phyloP scores from a whole-genome alignment of 805 yeast genomes.

The Ogataea pilisensis region DNA sequence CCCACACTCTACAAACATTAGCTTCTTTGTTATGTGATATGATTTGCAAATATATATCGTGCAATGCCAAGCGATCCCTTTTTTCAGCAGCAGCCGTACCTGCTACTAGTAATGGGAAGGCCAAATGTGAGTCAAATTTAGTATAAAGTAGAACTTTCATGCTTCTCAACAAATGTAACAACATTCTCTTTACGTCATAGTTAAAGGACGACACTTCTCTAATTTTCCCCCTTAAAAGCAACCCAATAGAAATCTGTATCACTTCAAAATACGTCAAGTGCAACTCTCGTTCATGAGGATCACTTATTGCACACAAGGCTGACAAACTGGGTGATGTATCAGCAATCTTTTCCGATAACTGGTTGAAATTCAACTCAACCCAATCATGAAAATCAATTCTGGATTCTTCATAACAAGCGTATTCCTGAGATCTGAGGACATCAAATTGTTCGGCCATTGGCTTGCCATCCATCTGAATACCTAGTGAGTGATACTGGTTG shows the following conservation, averaged over 20 bases:
- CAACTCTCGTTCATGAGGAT: constrained; percentile 8
- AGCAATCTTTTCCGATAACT: constrained; percentile 10
- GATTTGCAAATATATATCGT: constrained; percentile 13
- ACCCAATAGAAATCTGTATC: constrained; percentile 15
- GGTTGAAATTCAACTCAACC: constrained; percentile 16
- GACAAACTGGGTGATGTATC: constrained; percentile 13
- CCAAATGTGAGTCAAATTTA: constrained; percentile 12
- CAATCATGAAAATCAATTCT: constrained; percentile 23
- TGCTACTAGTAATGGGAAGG: constrained; percentile 21
- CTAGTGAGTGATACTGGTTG: constrained; percentile 2
- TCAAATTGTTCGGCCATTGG: constrained; percentile 6
- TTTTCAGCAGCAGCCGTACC: constrained; percentile 26
- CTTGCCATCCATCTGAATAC: constrained; percentile 1
- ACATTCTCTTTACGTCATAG: constrained; percentile 19
- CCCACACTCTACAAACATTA: constrained; percentile 18
- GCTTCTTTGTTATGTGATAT: constrained; percentile 9
- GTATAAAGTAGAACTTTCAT: constrained; percentile 13
- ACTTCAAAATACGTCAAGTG: constrained; percentile 18
- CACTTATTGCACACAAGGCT: constrained; percentile 2
- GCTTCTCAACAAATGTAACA: constrained; percentile 16
- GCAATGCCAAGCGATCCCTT: constrained; percentile 21
- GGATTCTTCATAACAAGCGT: constrained; percentile 14
- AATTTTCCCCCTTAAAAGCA: constrained; percentile 19
- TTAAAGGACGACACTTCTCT: constrained; percentile 18
- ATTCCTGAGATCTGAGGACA: constrained; percentile 9